A percentile compares a stretch with the other conserved stretches of the same genome.
These are phyloP conservation scores for Pichia sp. DNA, from an alignment of 1,139 yeast genomes.

Conservation along the genomic window DNA sequence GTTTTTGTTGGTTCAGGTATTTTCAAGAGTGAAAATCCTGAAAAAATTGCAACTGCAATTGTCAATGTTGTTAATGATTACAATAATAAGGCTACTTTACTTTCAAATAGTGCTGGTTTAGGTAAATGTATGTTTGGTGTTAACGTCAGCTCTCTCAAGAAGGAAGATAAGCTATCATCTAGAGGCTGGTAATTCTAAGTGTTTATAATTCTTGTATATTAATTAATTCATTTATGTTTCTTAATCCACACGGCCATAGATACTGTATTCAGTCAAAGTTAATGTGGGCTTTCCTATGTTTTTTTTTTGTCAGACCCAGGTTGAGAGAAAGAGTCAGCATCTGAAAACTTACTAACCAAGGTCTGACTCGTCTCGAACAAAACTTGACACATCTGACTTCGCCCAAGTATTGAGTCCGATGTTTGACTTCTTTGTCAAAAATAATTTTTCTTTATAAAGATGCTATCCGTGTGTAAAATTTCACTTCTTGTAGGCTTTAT, in stretches of 20 bases:
- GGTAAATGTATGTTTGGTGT: constrained; percentile 75
- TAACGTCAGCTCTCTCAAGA: constrained; percentile 45
- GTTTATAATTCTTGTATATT: neutral
- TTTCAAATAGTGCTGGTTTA: constrained; percentile 67
- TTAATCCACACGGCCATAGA: no score
- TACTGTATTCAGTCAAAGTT: no score
- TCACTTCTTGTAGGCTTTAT: neutral
- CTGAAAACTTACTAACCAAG: no score
- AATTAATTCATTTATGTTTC: no score
- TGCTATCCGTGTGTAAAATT: neutral
- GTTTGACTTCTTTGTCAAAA: neutral
- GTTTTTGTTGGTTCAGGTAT: constrained; percentile 90
- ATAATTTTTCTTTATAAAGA: neutral
- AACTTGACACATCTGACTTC: neutral
- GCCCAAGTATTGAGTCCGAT: neutral
- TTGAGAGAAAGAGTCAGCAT: neutral
- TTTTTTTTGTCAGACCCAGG: neutral
- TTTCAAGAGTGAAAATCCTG: constrained; percentile 71
- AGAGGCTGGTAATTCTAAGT: constrained; percentile 42
- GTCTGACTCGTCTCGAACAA: neutral
- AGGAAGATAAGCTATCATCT: constrained; percentile 42
- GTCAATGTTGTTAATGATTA: constrained; percentile 77
- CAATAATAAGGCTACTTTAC: constrained; percentile 55
- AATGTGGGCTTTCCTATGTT: no score
- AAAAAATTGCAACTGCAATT: constrained; percentile 68